These are phyloP conservation scores for Paramecium pentaurelia DNA, from an alignment of 73 alveolate species.

Conservation along the genomic window DNA sequence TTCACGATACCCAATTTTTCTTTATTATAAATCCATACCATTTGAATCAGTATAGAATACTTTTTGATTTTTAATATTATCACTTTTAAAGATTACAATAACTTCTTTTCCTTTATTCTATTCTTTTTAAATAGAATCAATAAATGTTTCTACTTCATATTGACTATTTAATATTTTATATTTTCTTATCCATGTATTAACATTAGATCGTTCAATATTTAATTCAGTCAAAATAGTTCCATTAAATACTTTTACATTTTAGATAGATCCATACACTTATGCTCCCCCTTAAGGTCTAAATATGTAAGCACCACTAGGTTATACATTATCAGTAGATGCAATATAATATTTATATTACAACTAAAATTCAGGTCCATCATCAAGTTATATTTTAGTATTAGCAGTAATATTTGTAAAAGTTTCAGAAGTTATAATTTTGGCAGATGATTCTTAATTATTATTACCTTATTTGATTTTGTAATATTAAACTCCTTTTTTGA, in stretches of 20 bases:
- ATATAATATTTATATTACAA: neutral
- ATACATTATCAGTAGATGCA: neutral
- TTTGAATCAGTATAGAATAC: slow-evolving; percentile 72
- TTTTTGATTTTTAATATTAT: slow-evolving; percentile 44
- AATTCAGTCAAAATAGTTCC: slow-evolving; percentile 15
- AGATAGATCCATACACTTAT: neutral
- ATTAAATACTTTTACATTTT: neutral
- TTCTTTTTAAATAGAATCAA: slow-evolving; percentile 33
- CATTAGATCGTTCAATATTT: neutral
- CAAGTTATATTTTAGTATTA: neutral
- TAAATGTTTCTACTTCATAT: slow-evolving; percentile 27
- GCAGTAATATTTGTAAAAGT: neutral
- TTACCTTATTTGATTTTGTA: neutral
- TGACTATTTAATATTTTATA: neutral
- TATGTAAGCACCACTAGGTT: slow-evolving; percentile 34
- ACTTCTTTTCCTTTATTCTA: slow-evolving; percentile 44
- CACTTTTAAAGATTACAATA: slow-evolving; percentile 8
- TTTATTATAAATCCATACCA: slow-evolving; percentile 72
- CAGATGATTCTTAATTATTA: neutral
- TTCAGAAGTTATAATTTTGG: neutral
- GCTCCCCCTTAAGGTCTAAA: slow-evolving; percentile 11
- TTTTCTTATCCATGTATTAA: neutral
- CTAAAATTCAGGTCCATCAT: neutral
- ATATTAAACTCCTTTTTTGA: neutral
- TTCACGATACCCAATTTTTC: slow-evolving; percentile 63